Conservation (phyloP, 371 early-diverging fungal genomes). For the Mucor piriformis region DNA sequence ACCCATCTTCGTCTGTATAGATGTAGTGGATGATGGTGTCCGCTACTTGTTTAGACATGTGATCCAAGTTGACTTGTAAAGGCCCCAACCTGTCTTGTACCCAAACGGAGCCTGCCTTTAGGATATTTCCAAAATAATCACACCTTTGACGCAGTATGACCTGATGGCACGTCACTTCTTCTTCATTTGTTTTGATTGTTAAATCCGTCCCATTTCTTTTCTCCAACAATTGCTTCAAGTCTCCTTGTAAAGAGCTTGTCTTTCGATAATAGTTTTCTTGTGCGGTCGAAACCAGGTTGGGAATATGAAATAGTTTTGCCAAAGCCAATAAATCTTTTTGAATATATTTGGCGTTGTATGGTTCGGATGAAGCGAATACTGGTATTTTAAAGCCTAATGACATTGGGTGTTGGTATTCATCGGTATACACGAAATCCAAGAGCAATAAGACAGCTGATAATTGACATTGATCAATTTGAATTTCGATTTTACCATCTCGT, state of each 20-base stretch:
- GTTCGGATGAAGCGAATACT: conserved; percentile 9
- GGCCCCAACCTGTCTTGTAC: conserved; percentile 26
- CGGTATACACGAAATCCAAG: conserved; percentile 44
- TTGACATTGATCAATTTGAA: conserved; percentile 23
- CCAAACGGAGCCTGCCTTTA: conserved; percentile 62
- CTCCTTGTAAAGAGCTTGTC: conserved; percentile 16
- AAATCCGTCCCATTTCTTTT: conserved; percentile 37
- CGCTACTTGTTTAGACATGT: conserved; percentile 52
- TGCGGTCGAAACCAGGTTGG: conserved; percentile 29
- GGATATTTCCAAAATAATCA: conserved; percentile 65
- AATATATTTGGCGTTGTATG: conserved; percentile 9
- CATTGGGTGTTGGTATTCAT: conserved; percentile 41
- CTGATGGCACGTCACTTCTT: conserved; percentile 51
- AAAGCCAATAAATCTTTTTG: conserved; percentile 37
- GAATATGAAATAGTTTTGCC: conserved; percentile 32
- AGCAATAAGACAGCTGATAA: conserved; percentile 30
- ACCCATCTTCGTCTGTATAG: conserved; percentile 51
- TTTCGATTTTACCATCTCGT: conserved; percentile 9
- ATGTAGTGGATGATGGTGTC: conserved; percentile 53
- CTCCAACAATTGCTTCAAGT: conserved; percentile 11
- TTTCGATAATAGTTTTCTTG: conserved; percentile 5
- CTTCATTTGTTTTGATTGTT: conserved; percentile 33
- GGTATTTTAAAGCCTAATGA: conserved; percentile 27
- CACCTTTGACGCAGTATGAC: conserved; percentile 65
- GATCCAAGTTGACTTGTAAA: conserved; percentile 49